These are phyloP conservation scores for Geotrichum europaeum DNA, from an alignment of 1,139 yeast genomes.

Conservation along the genomic window DNA sequence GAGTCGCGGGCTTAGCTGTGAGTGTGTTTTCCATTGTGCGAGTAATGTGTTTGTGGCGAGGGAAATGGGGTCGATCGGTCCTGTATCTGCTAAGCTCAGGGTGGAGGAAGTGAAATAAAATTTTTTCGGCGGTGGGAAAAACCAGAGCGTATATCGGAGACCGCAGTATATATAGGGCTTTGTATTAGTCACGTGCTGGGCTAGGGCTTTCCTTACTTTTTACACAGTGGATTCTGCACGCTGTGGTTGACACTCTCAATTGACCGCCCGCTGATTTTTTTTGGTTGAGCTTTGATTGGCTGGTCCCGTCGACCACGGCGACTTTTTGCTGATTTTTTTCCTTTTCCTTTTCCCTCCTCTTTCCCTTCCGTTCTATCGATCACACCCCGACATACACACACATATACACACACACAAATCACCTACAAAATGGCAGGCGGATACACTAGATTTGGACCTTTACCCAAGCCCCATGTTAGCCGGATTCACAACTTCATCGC, in stretches of 20 bases:
- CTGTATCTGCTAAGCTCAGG: not conserved
- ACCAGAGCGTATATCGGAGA: not conserved
- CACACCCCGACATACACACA: not conserved
- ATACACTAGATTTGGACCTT: conserved; percentile 25
- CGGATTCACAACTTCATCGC: conserved; percentile 50
- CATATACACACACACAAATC: not conserved
- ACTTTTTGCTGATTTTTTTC: not conserved
- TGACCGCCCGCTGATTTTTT: not conserved
- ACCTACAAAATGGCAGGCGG: conserved; percentile 14
- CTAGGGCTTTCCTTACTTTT: not conserved
- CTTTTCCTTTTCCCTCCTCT: not conserved
- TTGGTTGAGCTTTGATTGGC: not conserved
- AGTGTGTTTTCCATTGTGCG: conserved; percentile 31
- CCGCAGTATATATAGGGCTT: not conserved
- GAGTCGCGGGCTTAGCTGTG: conserved; percentile 32
- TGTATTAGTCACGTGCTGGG: not conserved
- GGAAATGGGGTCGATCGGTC: not conserved
- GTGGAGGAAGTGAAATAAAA: not conserved
- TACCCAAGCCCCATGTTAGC: conserved; percentile 34
- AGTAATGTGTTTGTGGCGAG: not conserved
- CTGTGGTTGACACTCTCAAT: not conserved
- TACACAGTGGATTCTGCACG: not conserved
- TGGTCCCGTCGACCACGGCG: not conserved
- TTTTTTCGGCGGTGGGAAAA: not conserved
- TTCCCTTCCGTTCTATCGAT: not conserved